A percentile compares a stretch with the other conserved stretches of the same genome.
phyloP scores from a whole-genome alignment of 192 early-diverging fungal genomes.

The Glomus cerebriforme region DNA sequence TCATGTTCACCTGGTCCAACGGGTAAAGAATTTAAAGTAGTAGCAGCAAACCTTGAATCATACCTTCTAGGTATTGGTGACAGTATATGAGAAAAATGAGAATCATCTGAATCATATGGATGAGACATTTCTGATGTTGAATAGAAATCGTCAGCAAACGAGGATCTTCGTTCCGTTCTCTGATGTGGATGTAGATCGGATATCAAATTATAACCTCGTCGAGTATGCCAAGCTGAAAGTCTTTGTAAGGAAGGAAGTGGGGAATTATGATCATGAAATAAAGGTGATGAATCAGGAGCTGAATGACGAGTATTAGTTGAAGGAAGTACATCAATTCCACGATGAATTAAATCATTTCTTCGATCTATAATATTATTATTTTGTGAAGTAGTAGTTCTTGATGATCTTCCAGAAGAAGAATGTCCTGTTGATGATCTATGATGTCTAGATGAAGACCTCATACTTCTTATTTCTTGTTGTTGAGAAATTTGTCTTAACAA shows the following conservation, averaged over 20 bases:
- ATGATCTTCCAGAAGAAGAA: neutral
- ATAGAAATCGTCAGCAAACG: neutral
- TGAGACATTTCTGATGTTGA: neutral
- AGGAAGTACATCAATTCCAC: neutral
- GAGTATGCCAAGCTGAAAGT: neutral
- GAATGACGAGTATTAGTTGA: neutral
- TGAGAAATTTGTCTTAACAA: constrained; percentile 20
- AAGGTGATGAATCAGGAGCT: neutral
- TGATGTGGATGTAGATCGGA: neutral
- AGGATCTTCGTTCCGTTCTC: neutral
- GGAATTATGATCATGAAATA: neutral
- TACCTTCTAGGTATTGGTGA: constrained; percentile 25
- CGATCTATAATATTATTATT: neutral
- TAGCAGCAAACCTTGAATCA: neutral
- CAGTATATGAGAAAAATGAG: constrained; percentile 5
- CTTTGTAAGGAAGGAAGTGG: neutral
- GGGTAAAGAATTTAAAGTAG: neutral
- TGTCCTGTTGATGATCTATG: constrained; percentile 11
- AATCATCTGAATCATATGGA: neutral
- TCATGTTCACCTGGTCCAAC: neutral
- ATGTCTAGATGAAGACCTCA: constrained; percentile 2
- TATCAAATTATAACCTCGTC: neutral
- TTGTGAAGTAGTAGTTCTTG: neutral
- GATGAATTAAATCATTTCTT: constrained; percentile 14
- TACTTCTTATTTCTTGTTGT: constrained; percentile 7